A percentile compares a stretch with the other conserved stretches of the same genome.
Conservation (phyloP, 2,329 filamentous ascomycete species). For the Fusarium aywerte region DNA sequence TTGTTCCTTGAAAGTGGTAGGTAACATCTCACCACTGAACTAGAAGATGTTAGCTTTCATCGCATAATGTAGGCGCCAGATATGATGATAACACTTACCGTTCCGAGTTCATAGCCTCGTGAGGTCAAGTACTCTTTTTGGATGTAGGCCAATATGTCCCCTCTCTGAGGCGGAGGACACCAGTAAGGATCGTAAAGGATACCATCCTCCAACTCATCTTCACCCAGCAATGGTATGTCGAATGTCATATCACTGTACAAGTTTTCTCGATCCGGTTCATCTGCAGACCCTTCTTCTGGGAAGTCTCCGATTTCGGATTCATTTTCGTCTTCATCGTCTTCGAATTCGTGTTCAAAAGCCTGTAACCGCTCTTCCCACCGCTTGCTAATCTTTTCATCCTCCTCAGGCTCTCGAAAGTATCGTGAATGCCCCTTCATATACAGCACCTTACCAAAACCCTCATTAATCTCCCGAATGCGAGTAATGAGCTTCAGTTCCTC, state of each 20-base stretch:
- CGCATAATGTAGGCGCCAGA: too few species aligned
- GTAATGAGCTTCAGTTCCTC: constrained; percentile 53
- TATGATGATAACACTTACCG: constrained; percentile 48
- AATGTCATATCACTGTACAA: constrained; percentile 1
- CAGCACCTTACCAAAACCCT: constrained; percentile 50
- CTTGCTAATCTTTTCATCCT: neutral
- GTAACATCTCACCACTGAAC: constrained; percentile 56
- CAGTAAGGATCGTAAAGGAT: constrained; percentile 41
- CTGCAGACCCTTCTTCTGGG: too few species aligned
- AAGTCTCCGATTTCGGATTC: too few species aligned
- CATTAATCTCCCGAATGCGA: constrained; percentile 51
- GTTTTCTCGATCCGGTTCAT: too few species aligned
- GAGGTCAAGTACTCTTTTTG: constrained; percentile 53
- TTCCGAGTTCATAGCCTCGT: constrained; percentile 66
- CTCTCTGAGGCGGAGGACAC: constrained; percentile 15
- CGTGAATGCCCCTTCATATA: constrained; percentile 38
- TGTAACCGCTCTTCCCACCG: too few species aligned
- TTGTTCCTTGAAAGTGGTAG: constrained; percentile 62
- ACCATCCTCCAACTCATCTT: constrained; percentile 39
- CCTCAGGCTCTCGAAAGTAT: neutral
- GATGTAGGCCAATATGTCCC: constrained; percentile 52
- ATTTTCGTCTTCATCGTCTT: too few species aligned
- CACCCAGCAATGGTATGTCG: constrained; percentile 12
- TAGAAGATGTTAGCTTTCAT: neutral
- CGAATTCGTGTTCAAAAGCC: too few species aligned